Conservation (phyloP, 768 basidiomycete genomes). For the Auricularia auricula-judae region DNA sequence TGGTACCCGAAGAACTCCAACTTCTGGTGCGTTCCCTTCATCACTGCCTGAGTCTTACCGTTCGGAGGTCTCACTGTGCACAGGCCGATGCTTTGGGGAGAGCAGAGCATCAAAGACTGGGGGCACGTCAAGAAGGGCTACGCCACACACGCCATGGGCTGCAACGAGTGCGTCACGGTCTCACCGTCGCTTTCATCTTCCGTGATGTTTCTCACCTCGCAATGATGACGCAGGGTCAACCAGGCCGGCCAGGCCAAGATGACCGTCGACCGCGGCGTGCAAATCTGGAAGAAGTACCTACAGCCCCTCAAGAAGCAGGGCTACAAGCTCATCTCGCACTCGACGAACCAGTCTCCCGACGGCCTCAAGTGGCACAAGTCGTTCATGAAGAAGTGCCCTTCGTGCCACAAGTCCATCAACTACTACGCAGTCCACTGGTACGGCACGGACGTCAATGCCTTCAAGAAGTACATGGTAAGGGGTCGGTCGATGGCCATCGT, state of each 20-base stretch:
- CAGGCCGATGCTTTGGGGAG: neutral
- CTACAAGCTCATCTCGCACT: slow-evolving; percentile 52
- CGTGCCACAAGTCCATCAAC: slow-evolving; percentile 10
- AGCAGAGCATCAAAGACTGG: neutral
- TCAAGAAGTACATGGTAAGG: slow-evolving; percentile 36
- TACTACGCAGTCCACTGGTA: slow-evolving; percentile 61
- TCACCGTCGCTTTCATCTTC: too few relatives aligned
- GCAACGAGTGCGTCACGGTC: neutral
- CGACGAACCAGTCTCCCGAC: slow-evolving; percentile 45
- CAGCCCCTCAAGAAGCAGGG: slow-evolving; percentile 44
- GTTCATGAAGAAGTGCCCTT: slow-evolving; percentile 42
- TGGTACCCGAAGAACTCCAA: neutral
- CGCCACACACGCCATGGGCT: neutral
- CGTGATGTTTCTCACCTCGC: too few relatives aligned
- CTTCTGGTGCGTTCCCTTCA: neutral
- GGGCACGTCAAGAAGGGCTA: neutral
- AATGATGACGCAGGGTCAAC: slow-evolving; percentile 33
- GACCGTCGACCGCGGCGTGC: slow-evolving; percentile 33
- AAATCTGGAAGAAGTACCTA: slow-evolving; percentile 52
- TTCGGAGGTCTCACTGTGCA: too few relatives aligned
- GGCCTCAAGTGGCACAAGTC: slow-evolving; percentile 55
- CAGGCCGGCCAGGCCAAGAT: slow-evolving; percentile 52
- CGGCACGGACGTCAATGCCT: slow-evolving; percentile 32
- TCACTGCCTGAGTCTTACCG: too few relatives aligned
- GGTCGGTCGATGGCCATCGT: too few relatives aligned